Base-by-base conservation (phyloP, 208 protist genomes). In the Herpetomonas samuelpessoai region DNA sequence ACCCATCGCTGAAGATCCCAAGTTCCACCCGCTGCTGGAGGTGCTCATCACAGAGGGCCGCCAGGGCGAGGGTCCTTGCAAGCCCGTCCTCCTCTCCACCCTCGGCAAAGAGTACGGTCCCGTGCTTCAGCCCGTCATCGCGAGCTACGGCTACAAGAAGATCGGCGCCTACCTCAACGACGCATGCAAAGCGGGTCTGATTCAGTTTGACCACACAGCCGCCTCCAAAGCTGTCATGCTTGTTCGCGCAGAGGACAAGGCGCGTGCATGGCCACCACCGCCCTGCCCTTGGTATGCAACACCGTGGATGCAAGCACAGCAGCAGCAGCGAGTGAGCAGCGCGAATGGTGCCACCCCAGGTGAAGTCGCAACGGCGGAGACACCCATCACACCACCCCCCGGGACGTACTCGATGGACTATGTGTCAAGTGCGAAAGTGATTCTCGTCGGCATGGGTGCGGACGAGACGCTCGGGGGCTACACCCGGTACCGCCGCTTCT, bases 401-500 rank as follows among this genome's bases (percentile, higher is more conserved):
- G 75, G 63, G 14, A 78, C 61, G n/a, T 81, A 58, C 31, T 35
- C 58, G 7, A 22, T 35, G 2, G 22, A 77, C 59, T 90, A 89
- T 71, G 64, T 57, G 3, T 86, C 76, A 0, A 47, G 61, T 6
- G 85, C 92, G 1, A 83, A 86, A 41, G 92, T 97, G 30, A 65
- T 98, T 48, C 79, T 98, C 46, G 73, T 97, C 10, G 96, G 96
- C 19, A 95, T 98, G 71, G 97, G 97, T 0, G 96, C 97, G 2
- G 97, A 99, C 65, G 97, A 98, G 76, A 97, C 94, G 25, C 83
- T 98, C 1, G 97, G 92, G 19, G 97, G 97, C 1, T 99, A 98
- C 76, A 89, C 83, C 2, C 83, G 97, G 35, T 96, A 98, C 74
- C 87, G 92, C 7, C 90, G 81, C 35, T 81, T 86, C 69, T 94